phyloP scores from a whole-genome alignment of 2,329 filamentous ascomycete species.

The Immersiporthe knoxdaviesiana region DNA sequence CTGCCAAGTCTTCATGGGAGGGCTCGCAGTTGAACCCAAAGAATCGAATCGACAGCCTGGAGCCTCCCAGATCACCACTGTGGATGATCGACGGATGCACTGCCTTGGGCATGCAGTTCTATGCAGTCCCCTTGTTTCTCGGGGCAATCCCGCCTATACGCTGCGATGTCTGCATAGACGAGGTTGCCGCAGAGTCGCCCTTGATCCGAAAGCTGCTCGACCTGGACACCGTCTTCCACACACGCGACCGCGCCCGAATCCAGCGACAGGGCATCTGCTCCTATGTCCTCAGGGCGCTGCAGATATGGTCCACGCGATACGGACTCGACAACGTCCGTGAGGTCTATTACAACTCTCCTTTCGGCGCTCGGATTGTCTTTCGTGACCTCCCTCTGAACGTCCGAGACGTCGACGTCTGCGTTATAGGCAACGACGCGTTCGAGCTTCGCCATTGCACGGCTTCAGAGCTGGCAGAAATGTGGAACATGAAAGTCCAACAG shows the following conservation, averaged over 20 bases:
- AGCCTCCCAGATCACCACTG: constrained; percentile 45
- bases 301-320: constrained; percentile 51
- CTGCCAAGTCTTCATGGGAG: constrained; percentile 43
- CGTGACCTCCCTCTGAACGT: constrained; percentile 53
- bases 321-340: constrained; percentile 36
- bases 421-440: constrained; percentile 56
- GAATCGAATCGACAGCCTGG: constrained; percentile 62
- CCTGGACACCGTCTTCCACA: constrained; percentile 58
- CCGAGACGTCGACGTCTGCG: constrained; percentile 47
- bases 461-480: constrained; percentile 46
- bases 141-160: constrained; percentile 52
- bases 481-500: constrained; percentile 44
- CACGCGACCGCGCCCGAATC: constrained; percentile 53
- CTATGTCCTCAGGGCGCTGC: constrained; percentile 58
- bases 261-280: constrained; percentile 54
- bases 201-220: constrained; percentile 51
- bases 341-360: constrained; percentile 54
- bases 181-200: constrained; percentile 47
- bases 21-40: constrained; percentile 60
- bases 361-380: constrained; percentile 61
- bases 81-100: constrained; percentile 65
- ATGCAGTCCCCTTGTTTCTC: constrained; percentile 57
- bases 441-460: constrained; percentile 56
- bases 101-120: constrained; percentile 61
- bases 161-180: constrained; percentile 62